Base-by-base conservation (phyloP, 208 protist species). In the Leishmania lainsoni region DNA sequence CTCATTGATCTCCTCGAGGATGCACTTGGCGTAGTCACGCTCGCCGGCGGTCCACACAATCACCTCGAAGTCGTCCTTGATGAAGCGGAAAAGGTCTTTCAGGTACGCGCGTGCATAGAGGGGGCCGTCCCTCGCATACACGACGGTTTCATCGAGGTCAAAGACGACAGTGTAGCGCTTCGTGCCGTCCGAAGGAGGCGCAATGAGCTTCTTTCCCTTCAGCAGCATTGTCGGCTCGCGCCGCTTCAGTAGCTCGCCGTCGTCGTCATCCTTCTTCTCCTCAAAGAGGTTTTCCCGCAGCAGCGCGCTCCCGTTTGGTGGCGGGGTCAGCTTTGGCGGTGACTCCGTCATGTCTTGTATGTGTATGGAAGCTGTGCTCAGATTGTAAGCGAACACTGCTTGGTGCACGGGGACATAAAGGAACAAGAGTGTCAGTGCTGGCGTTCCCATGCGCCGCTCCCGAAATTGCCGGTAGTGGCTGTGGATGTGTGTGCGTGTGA, bases 1-100 rank as follows among this genome's bases (percentile, higher is more conserved):
- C 74, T 93, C 88, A 83, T 98, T 96, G 66, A 98, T 95, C 72
- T 94, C 90, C 74, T 95, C 91, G 45, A 98, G 83, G 48, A 98
- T 89, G 66, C 79, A 95, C 84, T 98, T 97, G 16, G 95, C 95
- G 83, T 98, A 98, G 68, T 94, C 90, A 26, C 93, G 87, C 81
- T 97, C 94, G 59, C 95, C 94, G 17, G 95, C 95, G 49, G 95
- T 98, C 94, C 95, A 98, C 26, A 98, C 93, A 81, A 98, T 94
- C 26, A 97, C 92, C 85, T 98, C 95, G 75, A 93, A 96, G 77
- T 95, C 83, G 49, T 95, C 83, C 79, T 91, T 90, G 63, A 98
- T 93, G 56, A 87, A 86, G 49, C 85, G 81, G 39, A 98, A 88
- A 5, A 97, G 83, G 59, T 97, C 91, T 39, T 90, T 89, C 17